phyloP scores from a whole-genome alignment of 805 yeast species.

The Isabelozyma pseudorhagii region DNA sequence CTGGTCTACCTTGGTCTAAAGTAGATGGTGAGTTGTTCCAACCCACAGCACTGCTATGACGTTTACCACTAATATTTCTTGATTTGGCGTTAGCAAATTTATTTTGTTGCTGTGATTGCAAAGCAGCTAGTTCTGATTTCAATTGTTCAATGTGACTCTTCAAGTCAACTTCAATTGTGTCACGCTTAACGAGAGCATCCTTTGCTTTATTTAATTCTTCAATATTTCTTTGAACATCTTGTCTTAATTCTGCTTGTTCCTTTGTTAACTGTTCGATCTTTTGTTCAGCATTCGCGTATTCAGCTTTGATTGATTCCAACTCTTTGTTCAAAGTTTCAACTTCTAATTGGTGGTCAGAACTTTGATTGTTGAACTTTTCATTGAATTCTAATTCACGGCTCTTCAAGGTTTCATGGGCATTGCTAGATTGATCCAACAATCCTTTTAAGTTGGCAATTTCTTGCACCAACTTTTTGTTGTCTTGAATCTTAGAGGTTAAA shows the following conservation, averaged over 20 bases:
- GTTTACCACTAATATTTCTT: slow-evolving; percentile 34
- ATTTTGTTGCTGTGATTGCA: slow-evolving; percentile 33
- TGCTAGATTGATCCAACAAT: slow-evolving; percentile 51
- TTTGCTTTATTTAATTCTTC: slow-evolving; percentile 62
- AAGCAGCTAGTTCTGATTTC: slow-evolving; percentile 48
- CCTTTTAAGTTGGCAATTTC: slow-evolving; percentile 51
- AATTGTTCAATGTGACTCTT: slow-evolving; percentile 58
- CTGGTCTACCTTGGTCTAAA: slow-evolving; percentile 50
- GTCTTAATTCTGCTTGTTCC: slow-evolving; percentile 60
- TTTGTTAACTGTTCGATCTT: slow-evolving; percentile 59
- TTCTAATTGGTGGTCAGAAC: slow-evolving; percentile 46
- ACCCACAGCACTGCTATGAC: slow-evolving; percentile 37
- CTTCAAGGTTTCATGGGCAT: slow-evolving; percentile 52
- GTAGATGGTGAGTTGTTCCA: slow-evolving; percentile 27
- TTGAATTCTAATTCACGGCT: slow-evolving; percentile 53
- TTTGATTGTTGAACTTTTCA: slow-evolving; percentile 42
- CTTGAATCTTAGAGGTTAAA: slow-evolving; percentile 73
- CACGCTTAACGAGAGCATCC: slow-evolving; percentile 54
- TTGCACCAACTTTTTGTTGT: slow-evolving; percentile 66
- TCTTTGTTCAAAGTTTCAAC: slow-evolving; percentile 53
- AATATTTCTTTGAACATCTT: slow-evolving; percentile 59
- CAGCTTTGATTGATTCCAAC: slow-evolving; percentile 50
- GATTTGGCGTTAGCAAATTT: slow-evolving; percentile 28
- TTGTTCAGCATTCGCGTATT: slow-evolving; percentile 54
- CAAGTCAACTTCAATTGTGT: slow-evolving; percentile 63